Percentiles rank a stretch among this genome's conserved stretches.
phyloP scores from a whole-genome alignment of 2,329 filamentous ascomycete genomes.

The Pseudogymnoascus sp. region DNA sequence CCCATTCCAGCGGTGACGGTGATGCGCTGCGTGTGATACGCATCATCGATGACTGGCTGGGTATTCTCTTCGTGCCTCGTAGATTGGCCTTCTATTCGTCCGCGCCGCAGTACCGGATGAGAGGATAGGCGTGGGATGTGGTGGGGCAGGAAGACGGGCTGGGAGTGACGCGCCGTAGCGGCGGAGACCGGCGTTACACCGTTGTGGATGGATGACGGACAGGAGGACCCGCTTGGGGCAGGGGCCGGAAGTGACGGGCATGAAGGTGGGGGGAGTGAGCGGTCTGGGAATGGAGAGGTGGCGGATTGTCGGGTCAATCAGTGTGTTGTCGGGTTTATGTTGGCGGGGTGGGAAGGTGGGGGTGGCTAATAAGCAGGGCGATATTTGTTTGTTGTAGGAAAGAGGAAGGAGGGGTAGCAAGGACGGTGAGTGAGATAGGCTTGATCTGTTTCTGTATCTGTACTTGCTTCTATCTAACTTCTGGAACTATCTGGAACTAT shows the following conservation, averaged over 20 bases:
- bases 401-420: background rate
- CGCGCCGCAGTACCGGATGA: background rate
- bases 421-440: background rate
- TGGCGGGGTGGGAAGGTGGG: background rate
- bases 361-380: background rate
- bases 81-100: background rate
- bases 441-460: constrained; percentile 1
- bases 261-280: background rate
- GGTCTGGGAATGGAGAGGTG: background rate
- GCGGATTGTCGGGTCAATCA: background rate
- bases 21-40: background rate
- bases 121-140: background rate
- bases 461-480: background rate
- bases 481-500: background rate
- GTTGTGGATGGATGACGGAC: constrained; percentile 3
- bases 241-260: background rate
- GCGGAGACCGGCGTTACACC: background rate
- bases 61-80: background rate
- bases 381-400: background rate
- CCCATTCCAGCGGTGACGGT: background rate
- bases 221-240: constrained; percentile 1
- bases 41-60: background rate
- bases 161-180: background rate
- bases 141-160: background rate
- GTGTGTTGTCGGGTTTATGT: background rate